Percentiles rank a stretch among this genome's conserved stretches.
Conservation (phyloP, 768 basidiomycete species). For the Macrocybe gigantea region DNA sequence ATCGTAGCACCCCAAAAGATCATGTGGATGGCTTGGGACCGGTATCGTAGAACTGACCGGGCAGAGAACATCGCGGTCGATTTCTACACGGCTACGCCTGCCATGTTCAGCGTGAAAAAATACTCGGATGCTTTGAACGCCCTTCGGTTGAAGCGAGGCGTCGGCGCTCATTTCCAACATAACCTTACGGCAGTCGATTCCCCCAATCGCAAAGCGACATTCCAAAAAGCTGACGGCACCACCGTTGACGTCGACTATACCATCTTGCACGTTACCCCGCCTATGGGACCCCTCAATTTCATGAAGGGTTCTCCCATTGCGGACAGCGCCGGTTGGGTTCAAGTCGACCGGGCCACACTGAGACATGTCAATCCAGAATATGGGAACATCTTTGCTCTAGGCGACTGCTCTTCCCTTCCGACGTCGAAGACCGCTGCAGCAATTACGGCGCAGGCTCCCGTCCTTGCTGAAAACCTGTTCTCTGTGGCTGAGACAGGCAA, state of each 20-base stretch:
- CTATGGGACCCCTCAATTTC: slow-evolving; percentile 83
- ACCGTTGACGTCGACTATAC: slow-evolving; percentile 73
- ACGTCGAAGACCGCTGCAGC: slow-evolving; percentile 97
- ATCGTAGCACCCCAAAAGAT: slow-evolving; percentile 77
- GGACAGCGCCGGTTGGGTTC: slow-evolving; percentile 85
- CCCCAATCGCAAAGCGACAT: slow-evolving; percentile 72
- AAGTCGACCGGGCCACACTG: slow-evolving; percentile 75
- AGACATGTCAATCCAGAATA: slow-evolving; percentile 79
- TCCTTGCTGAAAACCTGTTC: slow-evolving; percentile 85
- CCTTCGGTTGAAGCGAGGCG: slow-evolving; percentile 71
- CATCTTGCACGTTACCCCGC: slow-evolving; percentile 82
- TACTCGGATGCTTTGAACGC: slow-evolving; percentile 84
- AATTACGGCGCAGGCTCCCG: slow-evolving; percentile 85
- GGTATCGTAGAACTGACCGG: slow-evolving; percentile 58
- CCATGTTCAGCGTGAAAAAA: slow-evolving; percentile 97
- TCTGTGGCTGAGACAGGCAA: slow-evolving; percentile 69
- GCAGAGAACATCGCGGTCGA: slow-evolving; percentile 54
- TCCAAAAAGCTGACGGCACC: slow-evolving; percentile 72
- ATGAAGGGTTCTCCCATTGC: slow-evolving; percentile 74
- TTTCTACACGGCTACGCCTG: slow-evolving; percentile 88
- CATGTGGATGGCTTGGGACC: slow-evolving; percentile 97
- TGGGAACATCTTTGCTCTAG: slow-evolving; percentile 81
- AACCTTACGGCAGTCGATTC: slow-evolving; percentile 76
- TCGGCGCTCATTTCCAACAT: slow-evolving; percentile 78
- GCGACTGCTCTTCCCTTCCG: slow-evolving; percentile 89